Evolutionary conservation across 371 early-diverging fungal genomes (phyloP), one percentile per base, ranked within the genome.

Genomic region (Smittium culicis): DNA sequence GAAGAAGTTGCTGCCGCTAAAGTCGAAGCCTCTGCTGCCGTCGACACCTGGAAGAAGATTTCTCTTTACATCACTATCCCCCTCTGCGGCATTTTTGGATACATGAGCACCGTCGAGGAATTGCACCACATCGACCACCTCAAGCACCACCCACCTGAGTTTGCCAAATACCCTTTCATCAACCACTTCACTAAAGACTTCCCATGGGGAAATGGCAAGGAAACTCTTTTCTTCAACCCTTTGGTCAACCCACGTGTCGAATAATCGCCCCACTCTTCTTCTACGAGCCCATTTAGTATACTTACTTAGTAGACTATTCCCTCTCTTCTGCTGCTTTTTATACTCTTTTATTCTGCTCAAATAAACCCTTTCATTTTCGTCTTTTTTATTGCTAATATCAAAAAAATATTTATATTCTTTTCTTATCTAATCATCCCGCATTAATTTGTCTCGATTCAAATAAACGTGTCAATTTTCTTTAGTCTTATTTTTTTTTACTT

Each of bases 101-200:
- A 72, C 68, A 34, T 74, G 64, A 62, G 79, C 54, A 35, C 85
- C 83, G 68, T 80, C 72, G 69, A 81, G 74, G 67, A 86, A 82
- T 63, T 77, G 67, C 35, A 77, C 62, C 67, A 80, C 71, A 60
- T 78, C 69, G 70, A 76, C 67, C 78, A 77, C 34, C 45, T 77
- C 32, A 71, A 72, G 68, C 73, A 79, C 67, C 72, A 76, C 66
- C 75, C 75, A 63, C 79, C 76, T 27, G 63, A 55, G 65, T 72
- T 72, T 35, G 66, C 63, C 20, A 70, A 65, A 54, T 77, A 72
- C 68, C 72, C 74, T 29, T 77, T 79, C 55, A 61, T 77, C n/a
- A 69, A 66, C 62, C 69, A 79, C 27, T 72, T 76, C 72, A 67
- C 54, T 67, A 66, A 71, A 67, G 74, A 76, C 62, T 74, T 76